Percentiles rank a stretch among this genome's conserved stretches.
Evolutionary conservation across 331 rosid genomes (phyloP).

Genomic region (Dryas integrifolia): DNA sequence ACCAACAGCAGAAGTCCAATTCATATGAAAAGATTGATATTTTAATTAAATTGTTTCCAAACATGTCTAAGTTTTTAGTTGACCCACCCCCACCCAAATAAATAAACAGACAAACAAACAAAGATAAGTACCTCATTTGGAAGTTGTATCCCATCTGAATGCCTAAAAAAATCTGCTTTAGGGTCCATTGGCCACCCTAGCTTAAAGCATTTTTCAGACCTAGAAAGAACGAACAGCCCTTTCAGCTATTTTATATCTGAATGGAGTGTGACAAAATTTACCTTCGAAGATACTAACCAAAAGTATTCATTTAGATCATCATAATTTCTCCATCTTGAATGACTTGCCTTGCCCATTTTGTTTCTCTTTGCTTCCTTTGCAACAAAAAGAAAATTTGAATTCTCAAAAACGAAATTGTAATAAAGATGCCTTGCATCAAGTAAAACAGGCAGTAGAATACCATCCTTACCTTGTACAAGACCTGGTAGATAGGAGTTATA

Average conservation of each 20-base stretch:
- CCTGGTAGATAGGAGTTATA: slow-evolving; percentile 65
- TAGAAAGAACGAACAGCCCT: slow-evolving; percentile 28
- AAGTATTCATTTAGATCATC: slow-evolving; percentile 97
- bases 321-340: slow-evolving; percentile 93
- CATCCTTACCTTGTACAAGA: slow-evolving; percentile 57
- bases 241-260: slow-evolving; percentile 24
- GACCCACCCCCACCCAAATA: background rate
- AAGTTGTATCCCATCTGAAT: slow-evolving; percentile 47
- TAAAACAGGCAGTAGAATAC: slow-evolving; percentile 21
- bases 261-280: background rate
- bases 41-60: background rate
- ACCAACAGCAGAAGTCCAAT: background rate
- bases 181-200: slow-evolving; percentile 81
- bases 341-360: slow-evolving; percentile 81
- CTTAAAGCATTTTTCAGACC: slow-evolving; percentile 78
- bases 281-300: slow-evolving; percentile 51
- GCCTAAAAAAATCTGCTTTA: slow-evolving; percentile 72
- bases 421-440: slow-evolving; percentile 20
- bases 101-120: background rate
- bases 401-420: slow-evolving; percentile 32
- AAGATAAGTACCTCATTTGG: slow-evolving; percentile 47
- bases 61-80: background rate
- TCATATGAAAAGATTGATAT: background rate
- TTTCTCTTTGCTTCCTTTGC: slow-evolving; percentile 87
- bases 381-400: slow-evolving; percentile 32